A percentile compares a stretch with the other conserved stretches of the same genome.
Conservation (phyloP, 139 green algal species). For the Coelastrella sp. region DNA sequence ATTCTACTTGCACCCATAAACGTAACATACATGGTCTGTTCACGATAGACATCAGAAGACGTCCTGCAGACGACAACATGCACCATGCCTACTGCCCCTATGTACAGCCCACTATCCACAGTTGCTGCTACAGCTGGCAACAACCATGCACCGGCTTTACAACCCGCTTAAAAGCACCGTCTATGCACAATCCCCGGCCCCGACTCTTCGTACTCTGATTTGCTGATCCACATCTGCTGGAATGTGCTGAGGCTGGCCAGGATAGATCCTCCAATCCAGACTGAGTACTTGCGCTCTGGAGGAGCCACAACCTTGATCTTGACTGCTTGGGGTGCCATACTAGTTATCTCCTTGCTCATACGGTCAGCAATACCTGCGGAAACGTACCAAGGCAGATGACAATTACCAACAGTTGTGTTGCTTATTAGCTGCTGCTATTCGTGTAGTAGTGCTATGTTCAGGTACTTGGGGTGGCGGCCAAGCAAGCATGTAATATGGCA, state of each 20-base stretch:
- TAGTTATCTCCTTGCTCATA: conserved; percentile 98
- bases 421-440: too few species aligned
- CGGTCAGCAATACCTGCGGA: conserved; percentile 91
- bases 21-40: too few species aligned
- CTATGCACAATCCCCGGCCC: conserved; percentile 98
- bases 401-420: neutral
- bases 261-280: conserved; percentile 99
- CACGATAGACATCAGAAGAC: too few species aligned
- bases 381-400: neutral
- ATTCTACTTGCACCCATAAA: too few species aligned
- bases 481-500: too few species aligned
- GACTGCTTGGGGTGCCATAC: conserved; percentile 90
- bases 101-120: too few species aligned
- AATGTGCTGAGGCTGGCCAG: conserved; percentile 98
- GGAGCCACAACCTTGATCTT: conserved; percentile 89
- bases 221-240: conserved; percentile 93
- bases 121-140: neutral
- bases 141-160: neutral
- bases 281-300: conserved; percentile 91
- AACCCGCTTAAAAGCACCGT: neutral
- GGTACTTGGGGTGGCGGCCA: too few species aligned
- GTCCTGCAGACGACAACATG: too few species aligned
- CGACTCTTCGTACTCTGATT: conserved; percentile 97
- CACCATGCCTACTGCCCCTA: too few species aligned
- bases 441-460: too few species aligned